Conservation (phyloP, 164 flowering plant species). For the Kalanchoe fedtschenkoi region DNA sequence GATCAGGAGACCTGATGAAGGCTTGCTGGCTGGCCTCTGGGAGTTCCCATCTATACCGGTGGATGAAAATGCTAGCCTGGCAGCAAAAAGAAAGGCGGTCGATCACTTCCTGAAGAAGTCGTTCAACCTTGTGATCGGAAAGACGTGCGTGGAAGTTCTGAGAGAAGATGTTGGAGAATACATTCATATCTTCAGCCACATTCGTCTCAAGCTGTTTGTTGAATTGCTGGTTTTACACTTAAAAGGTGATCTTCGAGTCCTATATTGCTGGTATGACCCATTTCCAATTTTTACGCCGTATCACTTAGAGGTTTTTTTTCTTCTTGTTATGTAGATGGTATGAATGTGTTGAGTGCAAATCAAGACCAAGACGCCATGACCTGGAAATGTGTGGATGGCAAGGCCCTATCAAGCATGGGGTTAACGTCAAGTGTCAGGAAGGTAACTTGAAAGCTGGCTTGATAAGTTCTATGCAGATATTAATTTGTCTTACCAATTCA, state of each 20-base stretch:
- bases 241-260: constrained; percentile 35
- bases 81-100: constrained; percentile 46
- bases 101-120: constrained; percentile 44
- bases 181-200: constrained; percentile 76
- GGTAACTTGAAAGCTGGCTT: constrained; percentile 26
- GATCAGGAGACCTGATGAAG: constrained; percentile 75
- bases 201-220: constrained; percentile 70
- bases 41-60: constrained; percentile 81
- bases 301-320: constrained; percentile 2
- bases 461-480: neutral
- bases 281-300: neutral
- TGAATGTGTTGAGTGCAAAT: constrained; percentile 15
- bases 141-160: constrained; percentile 26
- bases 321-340: constrained; percentile 35
- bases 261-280: neutral
- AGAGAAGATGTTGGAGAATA: constrained; percentile 79
- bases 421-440: constrained; percentile 91
- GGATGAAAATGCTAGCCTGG: constrained; percentile 33
- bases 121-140: constrained; percentile 35
- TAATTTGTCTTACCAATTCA: too few relatives aligned
- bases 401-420: constrained; percentile 61
- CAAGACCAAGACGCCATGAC: constrained; percentile 16
- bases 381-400: constrained; percentile 53
- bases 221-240: constrained; percentile 47
- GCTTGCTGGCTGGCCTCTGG: constrained; percentile 97